Evolutionary conservation across 805 yeast genomes (phyloP).

Genomic region (Candida gorgasii): DNA sequence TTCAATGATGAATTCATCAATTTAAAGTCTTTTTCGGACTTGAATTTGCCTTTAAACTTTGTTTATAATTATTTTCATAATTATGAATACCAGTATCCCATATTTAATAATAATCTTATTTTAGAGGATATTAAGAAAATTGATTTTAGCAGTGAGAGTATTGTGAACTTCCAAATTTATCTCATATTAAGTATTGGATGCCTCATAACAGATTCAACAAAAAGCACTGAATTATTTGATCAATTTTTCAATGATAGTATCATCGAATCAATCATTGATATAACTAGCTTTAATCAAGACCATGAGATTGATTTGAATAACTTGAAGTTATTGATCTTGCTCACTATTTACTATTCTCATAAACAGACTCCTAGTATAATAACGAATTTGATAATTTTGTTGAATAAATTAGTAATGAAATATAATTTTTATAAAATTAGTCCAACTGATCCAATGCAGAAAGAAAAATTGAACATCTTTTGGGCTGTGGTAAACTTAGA

Average conservation of each 20-base stretch:
- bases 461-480: conserved; percentile 22
- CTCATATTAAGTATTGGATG: conserved; percentile 42
- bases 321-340: conserved; percentile 31
- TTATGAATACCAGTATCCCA: conserved; percentile 37
- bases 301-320: conserved; percentile 25
- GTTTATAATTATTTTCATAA: conserved; percentile 38
- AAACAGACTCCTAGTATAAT: conserved; percentile 27
- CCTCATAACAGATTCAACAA: conserved; percentile 32
- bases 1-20: conserved; percentile 36
- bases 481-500: conserved; percentile 43
- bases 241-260: conserved; percentile 32
- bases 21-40: conserved; percentile 30
- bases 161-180: conserved; percentile 39
- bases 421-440: conserved; percentile 22
- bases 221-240: conserved; percentile 22
- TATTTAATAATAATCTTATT: conserved; percentile 25
- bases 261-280: conserved; percentile 35
- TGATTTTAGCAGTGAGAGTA: conserved; percentile 35
- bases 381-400: conserved; percentile 38
- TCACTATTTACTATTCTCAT: conserved; percentile 32
- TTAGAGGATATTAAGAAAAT: conserved; percentile 24
- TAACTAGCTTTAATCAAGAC: conserved; percentile 28
- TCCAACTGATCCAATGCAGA: conserved; percentile 1
- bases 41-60: conserved; percentile 31
- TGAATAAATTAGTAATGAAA: conserved; percentile 27